Conservation (phyloP, 495 filamentous ascomycete species). For the Penicillium robsamsonii region DNA sequence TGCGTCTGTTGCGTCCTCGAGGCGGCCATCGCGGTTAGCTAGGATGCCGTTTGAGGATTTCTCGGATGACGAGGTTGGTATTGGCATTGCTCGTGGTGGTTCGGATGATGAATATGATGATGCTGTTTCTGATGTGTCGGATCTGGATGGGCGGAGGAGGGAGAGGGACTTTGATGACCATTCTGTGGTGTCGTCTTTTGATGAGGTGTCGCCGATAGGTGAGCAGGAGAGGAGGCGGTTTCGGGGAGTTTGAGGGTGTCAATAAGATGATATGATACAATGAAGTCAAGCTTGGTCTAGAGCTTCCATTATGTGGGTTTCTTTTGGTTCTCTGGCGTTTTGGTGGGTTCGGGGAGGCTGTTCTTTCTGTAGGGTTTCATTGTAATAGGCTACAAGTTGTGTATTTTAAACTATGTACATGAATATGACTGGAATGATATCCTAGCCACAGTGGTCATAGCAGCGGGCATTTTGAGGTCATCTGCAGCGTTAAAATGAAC, state of each 20-base stretch:
- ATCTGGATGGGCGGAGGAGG: slow-evolving; percentile 18
- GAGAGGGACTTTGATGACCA: slow-evolving; percentile 30
- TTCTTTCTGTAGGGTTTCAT: neutral
- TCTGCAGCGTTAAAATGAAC: neutral
- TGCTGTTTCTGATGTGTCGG: slow-evolving; percentile 32
- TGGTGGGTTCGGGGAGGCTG: neutral
- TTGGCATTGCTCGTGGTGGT: slow-evolving; percentile 7
- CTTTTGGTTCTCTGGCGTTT: neutral
- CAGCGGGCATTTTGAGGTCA: neutral
- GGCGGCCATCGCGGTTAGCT: slow-evolving; percentile 7
- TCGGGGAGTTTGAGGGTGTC: neutral
- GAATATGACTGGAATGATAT: neutral
- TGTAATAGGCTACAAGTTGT: neutral
- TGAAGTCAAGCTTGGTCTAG: neutral
- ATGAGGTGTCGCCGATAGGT: slow-evolving; percentile 16
- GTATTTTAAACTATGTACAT: neutral
- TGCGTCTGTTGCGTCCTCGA: slow-evolving; percentile 8
- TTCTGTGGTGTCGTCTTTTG: slow-evolving; percentile 40
- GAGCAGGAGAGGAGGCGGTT: slow-evolving; percentile 3
- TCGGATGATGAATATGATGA: slow-evolving; percentile 17
- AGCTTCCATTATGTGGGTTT: neutral
- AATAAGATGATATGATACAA: slow-evolving; percentile 2
- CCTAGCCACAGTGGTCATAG: neutral
- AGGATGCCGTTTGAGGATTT: slow-evolving; percentile 29
- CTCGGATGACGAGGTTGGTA: slow-evolving; percentile 23